Conservation (phyloP, 2,329 filamentous ascomycete genomes). For the Paraphoma sp. region DNA sequence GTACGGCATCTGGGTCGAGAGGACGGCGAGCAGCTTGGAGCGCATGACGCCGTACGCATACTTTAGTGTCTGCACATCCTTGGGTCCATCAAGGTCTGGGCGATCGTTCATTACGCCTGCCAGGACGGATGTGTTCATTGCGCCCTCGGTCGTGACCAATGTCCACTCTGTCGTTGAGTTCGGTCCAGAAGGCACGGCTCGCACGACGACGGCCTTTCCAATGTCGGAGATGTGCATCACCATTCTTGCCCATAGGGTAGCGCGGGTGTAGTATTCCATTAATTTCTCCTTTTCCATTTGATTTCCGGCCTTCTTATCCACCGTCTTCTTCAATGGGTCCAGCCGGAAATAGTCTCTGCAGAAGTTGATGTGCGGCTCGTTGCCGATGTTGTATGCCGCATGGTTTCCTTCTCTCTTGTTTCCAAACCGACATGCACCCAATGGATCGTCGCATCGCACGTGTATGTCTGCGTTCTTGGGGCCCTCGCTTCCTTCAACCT, state of each 20-base stretch:
- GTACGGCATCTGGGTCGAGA: constrained; percentile 41
- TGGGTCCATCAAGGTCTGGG: constrained; percentile 23
- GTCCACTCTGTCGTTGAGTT: constrained; percentile 32
- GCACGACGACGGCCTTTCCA: constrained; percentile 35
- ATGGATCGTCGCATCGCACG: constrained; percentile 44
- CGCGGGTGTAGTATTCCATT: constrained; percentile 43
- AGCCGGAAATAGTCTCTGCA: constrained; percentile 38
- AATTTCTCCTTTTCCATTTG: constrained; percentile 30
- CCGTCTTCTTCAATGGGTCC: constrained; percentile 28
- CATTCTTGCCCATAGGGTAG: constrained; percentile 43
- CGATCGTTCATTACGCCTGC: constrained; percentile 39
- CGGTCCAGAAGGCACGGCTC: constrained; percentile 15
- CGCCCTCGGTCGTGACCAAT: constrained; percentile 16
- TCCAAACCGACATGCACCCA: constrained; percentile 30
- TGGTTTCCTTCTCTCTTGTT: constrained; percentile 39
- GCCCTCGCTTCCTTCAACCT: constrained; percentile 25
- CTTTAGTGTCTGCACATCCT: constrained; percentile 31
- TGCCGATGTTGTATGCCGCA: constrained; percentile 43
- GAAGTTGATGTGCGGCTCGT: constrained; percentile 45
- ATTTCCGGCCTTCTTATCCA: constrained; percentile 31
- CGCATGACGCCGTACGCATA: constrained; percentile 43
- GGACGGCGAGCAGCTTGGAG: constrained; percentile 37
- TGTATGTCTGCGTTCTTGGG: constrained; percentile 39
- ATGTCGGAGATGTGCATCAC: constrained; percentile 42
- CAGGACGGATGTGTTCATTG: constrained; percentile 44